These are phyloP conservation scores for Conticribra weissflogii DNA, from an alignment of 108 stramenopile species.

Conservation along the genomic window DNA sequence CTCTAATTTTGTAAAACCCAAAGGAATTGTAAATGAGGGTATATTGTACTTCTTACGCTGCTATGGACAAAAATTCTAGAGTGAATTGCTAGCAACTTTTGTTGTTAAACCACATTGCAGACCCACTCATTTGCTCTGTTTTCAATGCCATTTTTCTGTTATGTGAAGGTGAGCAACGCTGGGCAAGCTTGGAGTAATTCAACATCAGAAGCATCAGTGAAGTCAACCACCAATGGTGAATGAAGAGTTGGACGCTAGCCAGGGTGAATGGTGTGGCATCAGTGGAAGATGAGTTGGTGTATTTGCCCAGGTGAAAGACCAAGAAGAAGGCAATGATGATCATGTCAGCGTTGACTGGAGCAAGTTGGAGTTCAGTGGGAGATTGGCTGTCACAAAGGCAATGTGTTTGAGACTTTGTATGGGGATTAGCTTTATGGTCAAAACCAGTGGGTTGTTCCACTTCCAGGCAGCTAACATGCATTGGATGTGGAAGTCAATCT, in stretches of 20 bases:
- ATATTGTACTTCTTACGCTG: no score
- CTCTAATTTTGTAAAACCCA: no score
- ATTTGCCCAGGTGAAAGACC: constrained; percentile 35
- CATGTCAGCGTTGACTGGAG: constrained; percentile 39
- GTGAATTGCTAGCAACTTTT: no score
- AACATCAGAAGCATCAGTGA: constrained; percentile 10
- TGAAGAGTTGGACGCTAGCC: constrained; percentile 35
- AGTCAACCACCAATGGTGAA: constrained; percentile 24
- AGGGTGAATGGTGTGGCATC: constrained; percentile 31
- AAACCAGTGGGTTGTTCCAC: constrained; percentile 36
- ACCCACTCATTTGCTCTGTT: no score
- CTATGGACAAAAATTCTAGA: no score
- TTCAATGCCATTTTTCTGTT: constrained; percentile 48
- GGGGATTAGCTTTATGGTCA: constrained; percentile 53
- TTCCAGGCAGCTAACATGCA: constrained; percentile 33
- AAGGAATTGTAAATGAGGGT: no score
- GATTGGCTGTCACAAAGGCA: constrained; percentile 11
- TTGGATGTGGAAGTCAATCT: constrained; percentile 23
- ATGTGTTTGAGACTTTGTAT: constrained; percentile 22
- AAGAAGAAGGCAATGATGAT: constrained; percentile 60
- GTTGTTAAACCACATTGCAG: no score
- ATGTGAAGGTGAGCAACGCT: constrained; percentile 47
- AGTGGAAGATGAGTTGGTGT: constrained; percentile 20
- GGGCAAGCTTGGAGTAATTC: constrained; percentile 29
- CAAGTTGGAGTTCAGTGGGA: constrained; percentile 1